A percentile compares a stretch with the other conserved stretches of the same genome.
These are phyloP conservation scores for Tetrahymena elliotti DNA, from an alignment of 73 alveolate genomes.

Conservation along the genomic window DNA sequence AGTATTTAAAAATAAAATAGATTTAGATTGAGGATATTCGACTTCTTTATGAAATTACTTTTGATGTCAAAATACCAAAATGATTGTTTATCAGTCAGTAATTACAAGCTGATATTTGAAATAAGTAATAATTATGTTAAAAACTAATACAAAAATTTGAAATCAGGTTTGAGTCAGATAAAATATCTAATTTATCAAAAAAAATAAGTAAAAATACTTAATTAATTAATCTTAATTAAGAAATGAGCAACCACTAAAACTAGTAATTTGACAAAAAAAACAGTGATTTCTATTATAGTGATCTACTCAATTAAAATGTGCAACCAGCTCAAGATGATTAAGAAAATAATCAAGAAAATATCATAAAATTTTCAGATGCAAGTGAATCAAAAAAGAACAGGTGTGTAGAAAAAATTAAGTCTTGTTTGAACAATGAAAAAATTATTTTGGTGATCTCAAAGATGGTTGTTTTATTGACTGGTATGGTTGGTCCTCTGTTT, in stretches of 20 bases:
- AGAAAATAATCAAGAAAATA: background rate
- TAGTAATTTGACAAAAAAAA: background rate
- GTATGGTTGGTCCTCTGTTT: background rate
- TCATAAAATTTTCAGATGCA: background rate
- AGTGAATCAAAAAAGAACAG: background rate
- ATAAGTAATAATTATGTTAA: too few relatives aligned
- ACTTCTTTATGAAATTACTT: too few relatives aligned
- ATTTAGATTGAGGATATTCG: too few relatives aligned
- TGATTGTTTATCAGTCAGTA: too few relatives aligned
- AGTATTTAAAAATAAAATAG: too few relatives aligned
- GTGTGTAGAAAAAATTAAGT: background rate
- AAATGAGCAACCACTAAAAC: background rate
- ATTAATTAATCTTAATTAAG: too few relatives aligned
- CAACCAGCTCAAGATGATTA: background rate
- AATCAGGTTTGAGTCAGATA: too few relatives aligned
- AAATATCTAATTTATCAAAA: too few relatives aligned
- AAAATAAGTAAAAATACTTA: too few relatives aligned
- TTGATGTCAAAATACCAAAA: too few relatives aligned
- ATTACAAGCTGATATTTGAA: too few relatives aligned
- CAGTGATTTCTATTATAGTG: background rate
- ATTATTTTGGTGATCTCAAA: background rate
- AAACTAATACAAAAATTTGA: too few relatives aligned
- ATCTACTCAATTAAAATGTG: background rate
- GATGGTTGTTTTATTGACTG: background rate
- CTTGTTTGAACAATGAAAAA: background rate